Conservation (phyloP, 1,139 yeast species). For the Saccharomyces pastorianus region DNA sequence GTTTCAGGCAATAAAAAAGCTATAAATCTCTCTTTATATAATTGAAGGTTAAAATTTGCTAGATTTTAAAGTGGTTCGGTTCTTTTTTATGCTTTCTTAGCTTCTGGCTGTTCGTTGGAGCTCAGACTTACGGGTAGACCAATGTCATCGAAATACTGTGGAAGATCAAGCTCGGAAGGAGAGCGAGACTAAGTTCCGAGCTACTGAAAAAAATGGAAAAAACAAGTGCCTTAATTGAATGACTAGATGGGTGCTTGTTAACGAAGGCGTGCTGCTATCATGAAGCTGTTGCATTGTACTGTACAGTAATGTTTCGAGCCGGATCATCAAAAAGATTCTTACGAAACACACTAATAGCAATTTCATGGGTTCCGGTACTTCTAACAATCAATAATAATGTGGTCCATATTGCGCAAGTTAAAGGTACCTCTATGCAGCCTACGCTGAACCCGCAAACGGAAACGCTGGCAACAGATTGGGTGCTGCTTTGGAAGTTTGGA, state of each 20-base stretch:
- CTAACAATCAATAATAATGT: slow-evolving; percentile 64
- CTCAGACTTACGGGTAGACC: neutral
- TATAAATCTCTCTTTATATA: neutral
- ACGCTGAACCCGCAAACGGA: slow-evolving; percentile 67
- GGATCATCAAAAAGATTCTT: neutral
- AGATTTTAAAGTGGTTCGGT: neutral
- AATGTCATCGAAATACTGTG: neutral
- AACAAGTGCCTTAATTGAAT: neutral
- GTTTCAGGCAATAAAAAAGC: neutral
- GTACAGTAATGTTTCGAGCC: neutral
- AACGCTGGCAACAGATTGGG: slow-evolving; percentile 44
- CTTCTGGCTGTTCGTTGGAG: neutral
- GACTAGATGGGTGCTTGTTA: neutral
- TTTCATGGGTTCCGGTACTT: slow-evolving; percentile 74
- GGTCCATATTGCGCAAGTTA: slow-evolving; percentile 65
- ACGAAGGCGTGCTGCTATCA: neutral
- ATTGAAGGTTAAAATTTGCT: neutral
- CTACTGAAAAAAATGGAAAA: neutral
- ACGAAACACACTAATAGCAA: neutral
- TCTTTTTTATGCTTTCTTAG: neutral
- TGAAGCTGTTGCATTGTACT: neutral
- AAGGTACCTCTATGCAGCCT: slow-evolving; percentile 86
- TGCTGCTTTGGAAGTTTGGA: slow-evolving; percentile 59
- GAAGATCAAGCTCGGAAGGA: neutral
- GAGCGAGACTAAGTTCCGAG: neutral